phyloP scores from a whole-genome alignment of 2,329 filamentous ascomycete genomes.

The Mollisiaceae sp. region DNA sequence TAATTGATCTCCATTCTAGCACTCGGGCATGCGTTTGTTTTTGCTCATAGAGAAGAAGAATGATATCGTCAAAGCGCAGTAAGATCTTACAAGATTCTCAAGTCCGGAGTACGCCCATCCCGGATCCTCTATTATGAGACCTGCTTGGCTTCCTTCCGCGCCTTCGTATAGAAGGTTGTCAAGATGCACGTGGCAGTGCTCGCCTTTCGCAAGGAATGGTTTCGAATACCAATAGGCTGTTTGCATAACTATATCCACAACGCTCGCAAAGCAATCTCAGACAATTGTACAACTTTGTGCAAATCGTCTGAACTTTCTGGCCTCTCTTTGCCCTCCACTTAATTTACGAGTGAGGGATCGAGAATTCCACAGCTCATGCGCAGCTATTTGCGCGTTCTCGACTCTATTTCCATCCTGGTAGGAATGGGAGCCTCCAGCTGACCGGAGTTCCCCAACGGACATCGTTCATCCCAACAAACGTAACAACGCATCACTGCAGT shows the following conservation, averaged over 20 bases:
- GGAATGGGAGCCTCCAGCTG: background rate
- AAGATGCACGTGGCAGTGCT: slow-evolving; percentile 3
- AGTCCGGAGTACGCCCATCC: background rate
- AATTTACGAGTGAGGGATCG: background rate
- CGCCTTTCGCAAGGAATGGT: background rate
- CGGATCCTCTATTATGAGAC: slow-evolving; percentile 8
- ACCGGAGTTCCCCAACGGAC: slow-evolving; percentile 1
- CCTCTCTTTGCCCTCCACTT: background rate
- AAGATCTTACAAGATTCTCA: slow-evolving; percentile 8
- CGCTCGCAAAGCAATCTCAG: slow-evolving; percentile 5
- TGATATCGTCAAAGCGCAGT: background rate
- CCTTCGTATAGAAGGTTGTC: slow-evolving; percentile 3
- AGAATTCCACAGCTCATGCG: background rate
- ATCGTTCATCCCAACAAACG: background rate
- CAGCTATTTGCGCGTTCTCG: background rate
- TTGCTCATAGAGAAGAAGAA: background rate
- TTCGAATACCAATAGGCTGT: background rate
- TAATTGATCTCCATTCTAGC: slow-evolving; percentile 1
- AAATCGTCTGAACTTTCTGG: background rate
- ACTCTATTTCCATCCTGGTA: slow-evolving; percentile 3
- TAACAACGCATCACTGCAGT: background rate
- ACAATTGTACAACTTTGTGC: slow-evolving; percentile 7
- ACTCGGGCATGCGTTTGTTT: background rate
- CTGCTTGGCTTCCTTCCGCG: background rate
- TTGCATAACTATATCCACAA: background rate